phyloP scores from a whole-genome alignment of 495 filamentous ascomycete genomes.

The Penicillium diatomitis region DNA sequence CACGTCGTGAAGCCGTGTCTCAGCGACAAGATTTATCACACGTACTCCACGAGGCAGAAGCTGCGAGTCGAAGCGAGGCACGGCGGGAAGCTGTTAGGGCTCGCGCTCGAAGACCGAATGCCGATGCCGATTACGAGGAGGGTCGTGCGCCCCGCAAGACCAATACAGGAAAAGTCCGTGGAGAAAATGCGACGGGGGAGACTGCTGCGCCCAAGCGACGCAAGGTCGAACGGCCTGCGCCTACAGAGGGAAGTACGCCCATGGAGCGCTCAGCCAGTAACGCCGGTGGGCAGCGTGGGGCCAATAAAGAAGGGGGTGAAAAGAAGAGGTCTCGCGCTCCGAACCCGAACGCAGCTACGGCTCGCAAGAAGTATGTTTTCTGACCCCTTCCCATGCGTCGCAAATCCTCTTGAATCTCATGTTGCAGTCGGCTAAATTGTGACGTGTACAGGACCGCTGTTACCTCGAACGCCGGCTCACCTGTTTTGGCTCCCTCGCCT shows the following conservation, averaged over 20 bases:
- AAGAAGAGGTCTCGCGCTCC: constrained; percentile 66
- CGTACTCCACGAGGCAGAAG: constrained; percentile 67
- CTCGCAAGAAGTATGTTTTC: constrained; percentile 60
- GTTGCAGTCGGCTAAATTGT: constrained; percentile 3
- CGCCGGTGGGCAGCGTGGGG: constrained; percentile 31
- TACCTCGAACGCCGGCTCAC: constrained; percentile 49
- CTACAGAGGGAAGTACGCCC: constrained; percentile 40
- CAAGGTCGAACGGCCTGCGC: constrained; percentile 59
- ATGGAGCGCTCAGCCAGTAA: constrained; percentile 67
- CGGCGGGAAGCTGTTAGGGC: constrained; percentile 70
- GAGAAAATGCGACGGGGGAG: constrained; percentile 40
- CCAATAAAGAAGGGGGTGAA: constrained; percentile 53
- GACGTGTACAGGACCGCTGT: constrained; percentile 35
- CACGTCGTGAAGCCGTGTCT: constrained; percentile 66
- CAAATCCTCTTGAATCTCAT: background rate
- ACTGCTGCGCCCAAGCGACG: constrained; percentile 55
- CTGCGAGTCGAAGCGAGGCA: constrained; percentile 66
- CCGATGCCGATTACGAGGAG: constrained; percentile 75
- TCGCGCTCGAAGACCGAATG: constrained; percentile 58
- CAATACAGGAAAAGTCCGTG: constrained; percentile 50
- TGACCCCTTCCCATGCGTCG: background rate
- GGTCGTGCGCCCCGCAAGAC: constrained; percentile 46
- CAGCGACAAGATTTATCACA: constrained; percentile 46
- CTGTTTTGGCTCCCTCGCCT: constrained; percentile 64
- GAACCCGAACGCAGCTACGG: constrained; percentile 43